Evolutionary conservation across 345 rosid genomes (phyloP), one percentile per base, ranked within the genome.

Genomic region (Microthlaspi erraticum): DNA sequence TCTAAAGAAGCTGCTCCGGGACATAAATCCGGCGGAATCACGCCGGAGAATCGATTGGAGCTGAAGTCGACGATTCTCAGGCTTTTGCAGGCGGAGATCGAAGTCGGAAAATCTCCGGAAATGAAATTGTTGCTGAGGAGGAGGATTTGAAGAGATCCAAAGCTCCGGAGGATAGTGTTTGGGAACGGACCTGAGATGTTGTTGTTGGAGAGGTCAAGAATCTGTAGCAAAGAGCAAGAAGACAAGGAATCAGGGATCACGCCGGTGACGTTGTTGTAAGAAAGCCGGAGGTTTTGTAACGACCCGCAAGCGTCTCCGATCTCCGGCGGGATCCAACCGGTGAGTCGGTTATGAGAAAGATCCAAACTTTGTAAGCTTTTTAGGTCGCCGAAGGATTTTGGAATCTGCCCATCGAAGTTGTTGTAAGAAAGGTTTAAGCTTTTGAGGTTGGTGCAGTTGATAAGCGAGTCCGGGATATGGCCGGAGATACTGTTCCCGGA

Each of bases 271-370:
- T 93, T 91, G 83, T 93, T 93, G 76, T 72, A 60, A 53, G 90
- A 84, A 60, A 93, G 84, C 66, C 69, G 68, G 38, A 93, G 77
- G 70, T 86, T 85, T 12, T 81, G 68, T 51, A 93, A 84, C 4
- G 98, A 81, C 10, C 50, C 74, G 42, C 98, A 93, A 11, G 84
- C 75, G 45, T 78, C 85, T 75, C 91, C 96, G 54, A 91, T 65
- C 79, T 87, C 93, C 8, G 83, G 60, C 6, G 98, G 96, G 67
- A 93, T 87, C 96, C 86, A 89, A 36, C 98, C 98, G 8, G 83
- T 80, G 74, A 93, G 78, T 26, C 73, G 83, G 61, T 93, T 93
- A 69, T 78, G 87, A 0, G 97, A 89, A 58, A 93, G 85, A 77
- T 93, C 97, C 55, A 93, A 73, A 54, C 72, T 84, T 56, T 86